Evolutionary conservation across 345 rosid species (phyloP).

Genomic region (Salix koriyanagi): DNA sequence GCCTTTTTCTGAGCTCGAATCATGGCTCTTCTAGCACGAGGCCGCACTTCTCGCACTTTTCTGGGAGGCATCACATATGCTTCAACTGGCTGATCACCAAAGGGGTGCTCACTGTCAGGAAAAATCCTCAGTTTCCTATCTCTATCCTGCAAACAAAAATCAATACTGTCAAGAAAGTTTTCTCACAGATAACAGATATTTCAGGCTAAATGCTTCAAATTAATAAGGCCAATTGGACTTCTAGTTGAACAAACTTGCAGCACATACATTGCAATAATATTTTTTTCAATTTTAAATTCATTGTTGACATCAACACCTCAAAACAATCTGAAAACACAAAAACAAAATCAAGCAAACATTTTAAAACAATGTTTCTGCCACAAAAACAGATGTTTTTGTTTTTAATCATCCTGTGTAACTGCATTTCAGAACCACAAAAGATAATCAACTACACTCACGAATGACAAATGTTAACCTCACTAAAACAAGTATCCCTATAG

Average conservation of each 20-base stretch:
- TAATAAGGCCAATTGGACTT: not conserved
- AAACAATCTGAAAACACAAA: too few species aligned
- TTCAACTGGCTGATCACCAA: constrained; percentile 68
- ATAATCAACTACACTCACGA: not conserved
- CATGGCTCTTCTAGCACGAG: constrained; percentile 88
- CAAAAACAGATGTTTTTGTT: too few species aligned
- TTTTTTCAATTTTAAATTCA: too few species aligned
- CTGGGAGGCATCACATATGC: constrained; percentile 79
- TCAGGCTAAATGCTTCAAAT: not conserved
- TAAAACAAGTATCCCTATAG: not conserved
- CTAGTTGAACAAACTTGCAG: not conserved
- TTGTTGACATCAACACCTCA: too few species aligned
- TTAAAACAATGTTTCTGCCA: too few species aligned
- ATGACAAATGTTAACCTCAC: not conserved
- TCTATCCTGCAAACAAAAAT: constrained; percentile 61
- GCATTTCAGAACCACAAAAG: not conserved
- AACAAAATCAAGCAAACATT: too few species aligned
- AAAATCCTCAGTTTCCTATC: constrained; percentile 92
- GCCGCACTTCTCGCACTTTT: constrained; percentile 79
- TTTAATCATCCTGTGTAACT: not conserved
- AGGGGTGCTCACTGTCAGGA: constrained; percentile 78
- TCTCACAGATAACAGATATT: not conserved
- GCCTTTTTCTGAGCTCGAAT: constrained; percentile 84
- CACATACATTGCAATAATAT: not conserved
- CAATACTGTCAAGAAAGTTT: not conserved